Conservation (phyloP, 73 alveolate genomes). For the Stentor coeruleus region DNA sequence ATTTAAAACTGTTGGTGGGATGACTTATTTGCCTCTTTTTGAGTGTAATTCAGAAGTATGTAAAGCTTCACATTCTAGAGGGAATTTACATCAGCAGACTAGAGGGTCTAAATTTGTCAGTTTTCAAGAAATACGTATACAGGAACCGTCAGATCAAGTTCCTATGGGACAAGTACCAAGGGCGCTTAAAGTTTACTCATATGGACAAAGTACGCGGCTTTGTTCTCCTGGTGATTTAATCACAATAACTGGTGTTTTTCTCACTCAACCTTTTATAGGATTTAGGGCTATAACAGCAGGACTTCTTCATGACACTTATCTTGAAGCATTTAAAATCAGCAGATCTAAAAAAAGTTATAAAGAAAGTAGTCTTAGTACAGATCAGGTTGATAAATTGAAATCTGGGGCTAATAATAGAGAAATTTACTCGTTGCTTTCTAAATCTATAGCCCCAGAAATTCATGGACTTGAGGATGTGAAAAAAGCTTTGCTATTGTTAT, state of each 20-base stretch:
- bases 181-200: conserved; percentile 67
- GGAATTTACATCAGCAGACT: conserved; percentile 71
- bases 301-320: conserved; percentile 77
- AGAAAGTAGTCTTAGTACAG: conserved; percentile 60
- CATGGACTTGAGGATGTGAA: conserved; percentile 95
- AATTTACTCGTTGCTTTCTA: conserved; percentile 68
- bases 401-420: conserved; percentile 36
- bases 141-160: conserved; percentile 88
- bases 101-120: conserved; percentile 80
- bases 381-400: conserved; percentile 48
- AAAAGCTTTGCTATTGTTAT: conserved; percentile 88
- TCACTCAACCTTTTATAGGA: conserved; percentile 73
- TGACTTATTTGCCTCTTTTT: conserved; percentile 77
- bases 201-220: conserved; percentile 63
- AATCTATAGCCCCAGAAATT: conserved; percentile 96
- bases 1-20: conserved; percentile 65
- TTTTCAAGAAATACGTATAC: conserved; percentile 80
- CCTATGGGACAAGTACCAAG: conserved; percentile 96
- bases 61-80: conserved; percentile 71
- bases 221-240: conserved; percentile 96
- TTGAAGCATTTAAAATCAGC: conserved; percentile 76
- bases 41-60: conserved; percentile 87
- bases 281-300: conserved; percentile 65
- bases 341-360: conserved; percentile 83
- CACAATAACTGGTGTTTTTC: conserved; percentile 75